Percentiles rank a stretch among this genome's conserved stretches.
Evolutionary conservation across 345 rosid species (phyloP).

Genomic region (Anastatica hierochuntica): DNA sequence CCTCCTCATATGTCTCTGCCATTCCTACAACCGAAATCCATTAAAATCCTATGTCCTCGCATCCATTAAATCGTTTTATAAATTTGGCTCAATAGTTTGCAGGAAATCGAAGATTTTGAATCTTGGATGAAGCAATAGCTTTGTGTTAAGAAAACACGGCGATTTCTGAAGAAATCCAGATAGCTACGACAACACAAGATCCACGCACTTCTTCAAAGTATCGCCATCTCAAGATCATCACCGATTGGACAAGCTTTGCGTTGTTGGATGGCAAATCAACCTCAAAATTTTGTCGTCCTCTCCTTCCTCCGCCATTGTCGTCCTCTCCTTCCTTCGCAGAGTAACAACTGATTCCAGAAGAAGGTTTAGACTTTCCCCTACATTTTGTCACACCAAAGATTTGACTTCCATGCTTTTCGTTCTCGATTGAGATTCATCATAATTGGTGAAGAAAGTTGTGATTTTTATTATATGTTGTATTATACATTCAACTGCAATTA

Average conservation of each 20-base stretch:
- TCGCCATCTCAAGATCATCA: conserved; percentile 19
- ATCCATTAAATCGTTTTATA: too few species aligned
- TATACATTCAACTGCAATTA: conserved; percentile 27
- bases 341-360: conserved; percentile 84
- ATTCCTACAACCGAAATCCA: too few species aligned
- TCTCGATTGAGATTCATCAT: background rate
- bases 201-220: conserved; percentile 10
- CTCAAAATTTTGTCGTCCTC: conserved; percentile 64
- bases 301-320: conserved; percentile 57
- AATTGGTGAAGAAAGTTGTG: background rate
- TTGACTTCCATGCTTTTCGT: background rate
- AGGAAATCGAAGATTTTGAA: conserved; percentile 3
- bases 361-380: conserved; percentile 29
- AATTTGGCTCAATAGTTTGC: too few species aligned
- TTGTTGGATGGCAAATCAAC: conserved; percentile 78
- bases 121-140: conserved; percentile 18
- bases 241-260: conserved; percentile 50
- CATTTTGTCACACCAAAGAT: background rate
- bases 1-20: too few species aligned
- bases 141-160: conserved; percentile 4
- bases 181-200: conserved; percentile 11
- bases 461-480: background rate
- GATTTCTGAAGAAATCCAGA: conserved; percentile 21
- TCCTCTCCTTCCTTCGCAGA: conserved; percentile 51
- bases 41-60: too few species aligned